These are phyloP conservation scores for Tuber magnatum DNA, from an alignment of 495 filamentous ascomycete genomes.

Conservation along the genomic window DNA sequence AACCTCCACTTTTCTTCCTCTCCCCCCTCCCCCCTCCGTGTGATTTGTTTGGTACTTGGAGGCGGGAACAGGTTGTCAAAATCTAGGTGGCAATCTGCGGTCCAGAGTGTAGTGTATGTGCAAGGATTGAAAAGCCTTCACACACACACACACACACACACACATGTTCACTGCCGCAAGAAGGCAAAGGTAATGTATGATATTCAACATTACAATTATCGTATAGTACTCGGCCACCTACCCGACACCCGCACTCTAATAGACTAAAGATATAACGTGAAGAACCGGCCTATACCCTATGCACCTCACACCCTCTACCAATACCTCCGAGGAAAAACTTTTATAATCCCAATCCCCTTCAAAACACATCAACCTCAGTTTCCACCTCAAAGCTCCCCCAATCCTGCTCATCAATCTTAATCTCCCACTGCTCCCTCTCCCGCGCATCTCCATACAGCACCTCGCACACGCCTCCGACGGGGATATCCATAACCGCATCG, in stretches of 20 bases:
- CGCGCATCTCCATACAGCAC: constrained; percentile 61
- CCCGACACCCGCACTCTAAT: not conserved
- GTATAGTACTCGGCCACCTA: not conserved
- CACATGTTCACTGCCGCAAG: not conserved
- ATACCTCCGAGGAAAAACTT: not conserved
- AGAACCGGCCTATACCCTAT: not conserved
- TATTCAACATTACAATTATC: not conserved
- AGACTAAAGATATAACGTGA: not conserved
- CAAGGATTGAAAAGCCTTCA: not conserved
- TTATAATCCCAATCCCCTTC: not conserved
- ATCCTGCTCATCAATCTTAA: constrained; percentile 22
- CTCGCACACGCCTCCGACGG: constrained; percentile 94
- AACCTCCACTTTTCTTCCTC: too few species aligned
- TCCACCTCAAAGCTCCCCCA: constrained; percentile 21
- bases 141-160: not conserved
- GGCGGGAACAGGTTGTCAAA: too few species aligned
- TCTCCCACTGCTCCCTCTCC: constrained; percentile 41
- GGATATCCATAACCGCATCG: constrained; percentile 96
- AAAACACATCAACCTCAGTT: not conserved
- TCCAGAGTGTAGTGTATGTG: not conserved
- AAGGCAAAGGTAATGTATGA: not conserved
- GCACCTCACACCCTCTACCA: not conserved
- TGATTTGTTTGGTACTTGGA: too few species aligned
- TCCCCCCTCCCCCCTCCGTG: too few species aligned
- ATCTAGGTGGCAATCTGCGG: too few species aligned